A percentile compares a stretch with the other conserved stretches of the same genome.
These are phyloP conservation scores for Diplosphaera chodatii DNA, from an alignment of 139 green algal genomes.

Conservation along the genomic window DNA sequence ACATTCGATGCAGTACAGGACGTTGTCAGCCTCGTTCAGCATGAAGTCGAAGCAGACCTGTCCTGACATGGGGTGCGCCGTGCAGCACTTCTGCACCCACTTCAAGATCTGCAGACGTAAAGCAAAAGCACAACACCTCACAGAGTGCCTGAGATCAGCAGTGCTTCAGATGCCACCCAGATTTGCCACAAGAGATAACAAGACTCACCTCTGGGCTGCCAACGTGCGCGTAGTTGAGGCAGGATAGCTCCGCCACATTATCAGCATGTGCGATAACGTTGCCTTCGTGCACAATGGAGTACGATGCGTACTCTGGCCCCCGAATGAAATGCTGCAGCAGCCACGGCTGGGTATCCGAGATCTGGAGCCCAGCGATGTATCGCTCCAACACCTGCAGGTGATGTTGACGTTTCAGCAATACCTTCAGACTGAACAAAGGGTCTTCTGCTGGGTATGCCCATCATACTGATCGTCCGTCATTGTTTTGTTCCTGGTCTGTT, in stretches of 20 bases:
- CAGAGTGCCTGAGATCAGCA: too few species aligned
- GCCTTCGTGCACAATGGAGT: conserved; percentile 22
- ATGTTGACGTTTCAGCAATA: too few species aligned
- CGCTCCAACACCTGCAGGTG: not conserved
- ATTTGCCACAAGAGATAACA: too few species aligned
- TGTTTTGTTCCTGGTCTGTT: too few species aligned
- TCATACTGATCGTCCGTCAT: too few species aligned
- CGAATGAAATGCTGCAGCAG: conserved; percentile 21
- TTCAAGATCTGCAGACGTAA: conserved; percentile 7
- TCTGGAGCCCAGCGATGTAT: conserved; percentile 3
- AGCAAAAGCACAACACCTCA: not conserved
- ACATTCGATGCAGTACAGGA: conserved; percentile 19
- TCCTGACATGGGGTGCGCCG: not conserved
- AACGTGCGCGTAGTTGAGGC: conserved; percentile 20
- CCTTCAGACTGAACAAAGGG: too few species aligned
- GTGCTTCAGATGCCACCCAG: not conserved
- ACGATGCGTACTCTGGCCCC: conserved; percentile 14
- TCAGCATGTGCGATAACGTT: conserved; percentile 15
- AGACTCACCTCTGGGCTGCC: conserved; percentile 2
- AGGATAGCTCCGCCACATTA: conserved; percentile 13
- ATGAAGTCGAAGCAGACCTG: conserved; percentile 34
- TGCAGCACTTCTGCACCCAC: conserved; percentile 24
- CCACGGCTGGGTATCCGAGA: conserved; percentile 12
- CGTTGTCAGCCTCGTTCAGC: conserved; percentile 4
- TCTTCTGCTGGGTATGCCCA: too few species aligned